Base-by-base conservation (phyloP, 306 rosid species). In the Trifolium pratense region DNA sequence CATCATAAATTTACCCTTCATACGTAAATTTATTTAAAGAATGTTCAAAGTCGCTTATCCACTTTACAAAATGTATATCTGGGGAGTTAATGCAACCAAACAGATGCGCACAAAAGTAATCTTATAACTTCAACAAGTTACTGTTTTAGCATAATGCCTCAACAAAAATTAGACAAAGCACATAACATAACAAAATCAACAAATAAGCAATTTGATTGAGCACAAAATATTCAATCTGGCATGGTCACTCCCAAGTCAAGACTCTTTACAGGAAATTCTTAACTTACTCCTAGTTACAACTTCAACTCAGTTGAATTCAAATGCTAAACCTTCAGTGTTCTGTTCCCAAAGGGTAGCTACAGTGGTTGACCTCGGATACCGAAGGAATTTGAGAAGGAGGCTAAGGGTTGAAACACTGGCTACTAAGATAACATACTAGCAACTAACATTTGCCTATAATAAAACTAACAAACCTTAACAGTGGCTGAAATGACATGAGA, bases 401-500 rank as follows among this genome's bases (percentile, higher is more conserved):
- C 14, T 40, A 7, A 59, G 40, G 40, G 21, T 59, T 59, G 40
- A 59, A 59, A 59, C 16, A 11, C 36, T 56, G 1, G 34, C 62
- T 56, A 23, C 16, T 5, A 1, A 23, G 16, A 56, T 56, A 56
- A 23, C n/a, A 23, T 23, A 21, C 62, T 56, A 56, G 23, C 16
- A 23, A 2, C 62, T 0, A 56, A 12, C 32, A 56, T 23, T 56
- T 23, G 34, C 62, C 36, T 23, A 23, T 11, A 56, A 53, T 20
- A 56, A 1, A 56, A 23, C 4, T 9, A 76, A 64, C 81, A 74
- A 70, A 80, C 98, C 97, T 93, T 93, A 79, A 89, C 98, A 14
- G 96, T 89, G 61, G 97, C 90, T 7, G 93, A 79, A 81, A 93
- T 58, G 68, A 93, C 97, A 60, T 91, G 93, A 79, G 87, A 77